Evolutionary conservation across 768 basidiomycete genomes (phyloP), one percentile per base, ranked within the genome.

Genomic region (Tylopilus vinaceipallidus): DNA sequence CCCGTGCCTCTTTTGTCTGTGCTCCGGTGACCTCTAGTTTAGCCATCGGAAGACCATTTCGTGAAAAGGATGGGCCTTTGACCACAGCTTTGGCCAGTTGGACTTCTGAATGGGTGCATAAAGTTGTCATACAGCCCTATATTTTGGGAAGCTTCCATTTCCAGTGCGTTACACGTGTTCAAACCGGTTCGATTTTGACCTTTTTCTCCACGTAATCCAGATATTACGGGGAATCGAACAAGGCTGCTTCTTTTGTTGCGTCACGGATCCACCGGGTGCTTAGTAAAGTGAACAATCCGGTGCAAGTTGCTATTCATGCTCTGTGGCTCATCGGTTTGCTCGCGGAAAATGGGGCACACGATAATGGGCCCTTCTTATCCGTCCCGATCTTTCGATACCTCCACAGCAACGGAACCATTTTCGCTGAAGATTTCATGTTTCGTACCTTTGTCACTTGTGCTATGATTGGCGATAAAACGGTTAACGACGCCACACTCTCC

Each of bases 391-490:
- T 71, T 24, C 61, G 60, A 44, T 63, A 60, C 50, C 55, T 73
- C 23, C 56, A 58, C 42, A 54, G 59, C 41, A 61, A 63, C 26
- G 65, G 71, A 17, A 47, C 59, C 8, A 52, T 51, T 23, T 40
- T 57, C 30, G 58, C 54, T 12, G 69, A 71, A 43, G 70, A 70
- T 12, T 68, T 71, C 36, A 59, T 73, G 68, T 56, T 71, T 45
- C 67, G 60, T 24, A 53, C 62, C 14, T 73, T 71, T 40, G 53
- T 70, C 33, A 36, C 53, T 20, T 73, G 66, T 43, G 67, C 71
- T 22, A 71, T 73, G 65, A 58, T 71, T 42, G 53, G 63, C 6
- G 69, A 71, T 37, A 71, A 71, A 46, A 54, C 60, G 9, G 49
- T 73, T 22, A 71, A 71, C 13, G 71, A 71, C 22, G 42, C 42